A percentile compares a stretch with the other conserved stretches of the same genome.
Conservation (phyloP, 805 yeast genomes). For the Naumovozyma castellii region DNA sequence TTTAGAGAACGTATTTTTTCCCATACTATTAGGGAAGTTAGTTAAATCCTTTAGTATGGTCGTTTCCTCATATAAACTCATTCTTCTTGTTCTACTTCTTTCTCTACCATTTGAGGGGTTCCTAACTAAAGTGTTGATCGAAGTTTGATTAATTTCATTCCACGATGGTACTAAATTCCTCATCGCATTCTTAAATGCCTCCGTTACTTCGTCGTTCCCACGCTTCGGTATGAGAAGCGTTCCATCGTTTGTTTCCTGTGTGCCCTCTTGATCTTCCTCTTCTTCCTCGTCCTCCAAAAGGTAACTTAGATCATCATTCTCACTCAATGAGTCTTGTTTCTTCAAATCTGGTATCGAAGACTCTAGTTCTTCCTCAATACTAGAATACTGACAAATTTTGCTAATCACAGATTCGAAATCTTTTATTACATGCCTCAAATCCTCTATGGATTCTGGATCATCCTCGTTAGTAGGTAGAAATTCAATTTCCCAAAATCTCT, state of each 20-base stretch:
- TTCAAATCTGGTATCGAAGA: no score
- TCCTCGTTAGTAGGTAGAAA: conserved; percentile 16
- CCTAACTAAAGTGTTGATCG: background rate
- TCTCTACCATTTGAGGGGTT: background rate
- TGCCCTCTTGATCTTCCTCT: conserved; percentile 6
- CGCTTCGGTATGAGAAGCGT: background rate
- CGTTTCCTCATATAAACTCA: no score
- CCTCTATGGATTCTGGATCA: conserved; percentile 4
- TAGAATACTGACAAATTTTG: conserved; percentile 14
- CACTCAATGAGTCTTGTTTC: background rate
- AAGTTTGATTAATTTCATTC: background rate
- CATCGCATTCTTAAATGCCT: conserved; percentile 17
- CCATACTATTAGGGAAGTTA: no score
- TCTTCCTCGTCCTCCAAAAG: conserved; percentile 10
- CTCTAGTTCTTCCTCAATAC: background rate
- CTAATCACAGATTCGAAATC: conserved; percentile 28
- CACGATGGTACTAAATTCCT: conserved; percentile 8
- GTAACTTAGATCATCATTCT: conserved; percentile 19
- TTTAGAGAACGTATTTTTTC: background rate
- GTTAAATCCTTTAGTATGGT: no score
- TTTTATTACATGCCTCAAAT: conserved; percentile 3
- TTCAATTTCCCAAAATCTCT: conserved; percentile 58
- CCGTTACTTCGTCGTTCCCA: conserved; percentile 5
- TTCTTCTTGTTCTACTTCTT: background rate
- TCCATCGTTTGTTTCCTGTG: conserved; percentile 3